Base-by-base conservation (phyloP, 352 stramenopile genomes). In the Saprolegnia diclina region DNA sequence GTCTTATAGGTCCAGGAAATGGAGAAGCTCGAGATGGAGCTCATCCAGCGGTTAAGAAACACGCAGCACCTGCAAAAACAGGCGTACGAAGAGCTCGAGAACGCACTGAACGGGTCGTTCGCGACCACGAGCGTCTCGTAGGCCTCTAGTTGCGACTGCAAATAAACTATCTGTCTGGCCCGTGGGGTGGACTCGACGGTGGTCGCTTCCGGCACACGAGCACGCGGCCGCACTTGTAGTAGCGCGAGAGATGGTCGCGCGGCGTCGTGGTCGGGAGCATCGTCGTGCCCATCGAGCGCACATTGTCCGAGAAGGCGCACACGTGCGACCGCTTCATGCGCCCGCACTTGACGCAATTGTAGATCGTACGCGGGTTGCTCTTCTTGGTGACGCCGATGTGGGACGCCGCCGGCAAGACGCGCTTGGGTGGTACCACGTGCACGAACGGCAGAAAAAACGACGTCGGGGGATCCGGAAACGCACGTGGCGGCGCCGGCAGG, bases 41-140 rank as follows among this genome's bases (percentile, higher is more conserved):
- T 92, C 40, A 94, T 92, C 64, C 80, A 92, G 57, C 74, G 84
- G 5, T 76, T 92, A 38, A 82, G 85, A 65, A 91, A 90, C 73
- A 94, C 84, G 37, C 84, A 94, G 73, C 83, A 92, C 55, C 50
- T 94, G 32, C 86, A 94, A 68, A 91, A 92, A 64, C 81, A 94
- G 64, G 86, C 84, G 0, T 92, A 92, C 48, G 82, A 94, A 56
- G 84, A 94, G 59, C 80, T 94, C 24, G 86, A 94, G 76, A 80
- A 81, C 21, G 86, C 84, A 0, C 74, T 94, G 35, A 88, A 73
- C 18, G 83, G 81, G 52, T 69, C 63, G 13, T 56, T 67, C 6
- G 18, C 38, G 11, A n/a, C 37, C 11, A 18, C 50, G 16, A 61
- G 38, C 63, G 38, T 69, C 50, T 61, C 24, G 35, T 59, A 59